Evolutionary conservation across 768 basidiomycete genomes (phyloP).

Genomic region (Boletus rufocinnamomeus): DNA sequence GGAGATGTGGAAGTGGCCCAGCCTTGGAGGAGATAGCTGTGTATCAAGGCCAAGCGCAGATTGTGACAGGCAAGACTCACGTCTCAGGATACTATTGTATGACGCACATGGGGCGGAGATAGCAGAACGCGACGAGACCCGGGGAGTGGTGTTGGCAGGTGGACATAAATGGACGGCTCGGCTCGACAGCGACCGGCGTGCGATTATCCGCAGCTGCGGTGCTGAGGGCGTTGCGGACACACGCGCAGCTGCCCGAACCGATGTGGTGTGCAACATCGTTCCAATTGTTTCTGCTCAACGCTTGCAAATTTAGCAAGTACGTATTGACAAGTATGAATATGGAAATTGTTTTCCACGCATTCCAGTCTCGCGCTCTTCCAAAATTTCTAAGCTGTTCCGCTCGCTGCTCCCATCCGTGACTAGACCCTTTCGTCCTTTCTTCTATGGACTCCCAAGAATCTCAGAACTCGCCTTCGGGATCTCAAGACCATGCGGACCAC

Average conservation of each 20-base stretch:
- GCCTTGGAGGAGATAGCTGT: conserved; percentile 38
- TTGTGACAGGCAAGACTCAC: conserved; percentile 28
- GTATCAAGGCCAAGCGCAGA: conserved; percentile 6
- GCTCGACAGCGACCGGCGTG: conserved; percentile 26
- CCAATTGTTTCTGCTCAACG: conserved; percentile 34
- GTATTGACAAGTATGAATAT: neutral
- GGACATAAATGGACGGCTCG: conserved; percentile 22
- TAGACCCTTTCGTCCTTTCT: conserved; percentile 7
- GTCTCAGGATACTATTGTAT: conserved; percentile 21
- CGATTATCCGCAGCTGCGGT: conserved; percentile 27
- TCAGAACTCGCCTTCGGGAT: conserved; percentile 36
- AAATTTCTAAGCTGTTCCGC: conserved; percentile 28
- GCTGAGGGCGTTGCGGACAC: conserved; percentile 25
- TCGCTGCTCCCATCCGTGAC: conserved; percentile 25
- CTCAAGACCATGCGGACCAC: conserved; percentile 47
- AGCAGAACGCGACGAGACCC: conserved; percentile 10
- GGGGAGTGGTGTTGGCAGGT: conserved; percentile 19
- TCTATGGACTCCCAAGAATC: conserved; percentile 34
- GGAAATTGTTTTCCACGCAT: conserved; percentile 25
- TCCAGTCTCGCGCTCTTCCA: conserved; percentile 28
- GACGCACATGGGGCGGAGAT: conserved; percentile 9
- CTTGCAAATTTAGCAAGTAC: conserved; percentile 16
- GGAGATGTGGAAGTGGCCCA: conserved; percentile 81
- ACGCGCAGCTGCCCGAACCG: conserved; percentile 23
- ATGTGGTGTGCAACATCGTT: conserved; percentile 20